Base-by-base conservation (phyloP, 345 rosid genomes). In the Pseudoturritis turrita region DNA sequence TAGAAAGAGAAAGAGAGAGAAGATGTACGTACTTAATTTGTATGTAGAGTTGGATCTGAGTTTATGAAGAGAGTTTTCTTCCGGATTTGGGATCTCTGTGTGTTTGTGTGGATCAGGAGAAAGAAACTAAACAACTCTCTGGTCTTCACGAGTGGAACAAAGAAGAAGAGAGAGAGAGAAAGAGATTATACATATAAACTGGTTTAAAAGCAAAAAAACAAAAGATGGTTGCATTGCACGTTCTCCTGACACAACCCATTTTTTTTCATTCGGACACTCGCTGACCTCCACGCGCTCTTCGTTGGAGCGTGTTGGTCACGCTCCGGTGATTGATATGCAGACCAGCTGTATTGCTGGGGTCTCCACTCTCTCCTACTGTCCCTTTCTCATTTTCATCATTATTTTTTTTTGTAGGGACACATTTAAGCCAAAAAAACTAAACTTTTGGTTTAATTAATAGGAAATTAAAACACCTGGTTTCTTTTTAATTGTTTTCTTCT, bases 311-410 rank as follows among this genome's bases (percentile, higher is more conserved):
- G 33, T 7, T 5, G 0, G 0, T 2, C 43, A 69, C 65, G 62
- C 55, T 64, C 45, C 46, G 67, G 72, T 75, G 60, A 85, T 70
- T 83, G 81, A 81, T 73, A 51, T 75, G 79, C 79, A 60, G 64
- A 46, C 79, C 79, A 75, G 79, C 79, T 75, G 78, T 68, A 44
- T 40, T 50, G 79, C 79, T 75, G 74, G 79, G 79, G 70, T 44
- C 74, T 61, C 79, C 74, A 68, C 69, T 75, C 79, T 60, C 70
- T 68, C 58, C 58, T 52, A 71, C 76, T 51, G 77, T 66, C 75
- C 55, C n/a, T 44, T 73, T 70, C 76, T 43, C 80, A 52, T 40
- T 78, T 78, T 82, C 75, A 58, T 51, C 82, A 49, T 75, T 53
- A 15, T 60, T 15, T 9, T 33, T 29, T 65, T 22, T 49, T 49